These are phyloP conservation scores for Candida silvatica DNA, from an alignment of 805 yeast species.

Conservation along the genomic window DNA sequence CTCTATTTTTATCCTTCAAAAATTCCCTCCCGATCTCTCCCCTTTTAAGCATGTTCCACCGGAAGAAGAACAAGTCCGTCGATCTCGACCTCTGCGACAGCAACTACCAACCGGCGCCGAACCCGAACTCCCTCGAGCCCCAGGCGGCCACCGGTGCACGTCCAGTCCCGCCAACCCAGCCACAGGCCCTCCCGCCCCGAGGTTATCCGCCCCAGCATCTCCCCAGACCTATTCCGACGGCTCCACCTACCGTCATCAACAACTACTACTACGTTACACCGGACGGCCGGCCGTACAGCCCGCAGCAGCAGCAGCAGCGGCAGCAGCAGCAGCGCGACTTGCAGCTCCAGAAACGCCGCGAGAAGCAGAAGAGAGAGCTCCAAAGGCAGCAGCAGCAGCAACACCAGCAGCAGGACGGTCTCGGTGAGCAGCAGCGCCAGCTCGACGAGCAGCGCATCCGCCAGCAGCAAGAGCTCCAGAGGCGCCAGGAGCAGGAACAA, in stretches of 20 bases:
- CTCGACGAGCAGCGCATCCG: background rate
- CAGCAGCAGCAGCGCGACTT: no score
- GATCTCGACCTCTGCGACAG: conserved; percentile 9
- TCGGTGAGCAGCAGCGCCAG: no score
- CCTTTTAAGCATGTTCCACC: conserved; percentile 8
- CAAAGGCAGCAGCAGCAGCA: no score
- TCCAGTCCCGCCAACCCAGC: background rate
- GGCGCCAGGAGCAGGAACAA: background rate
- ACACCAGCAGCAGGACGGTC: no score
- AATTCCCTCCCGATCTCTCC: background rate
- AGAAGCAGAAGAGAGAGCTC: no score
- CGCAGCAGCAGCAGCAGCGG: conserved; percentile 7
- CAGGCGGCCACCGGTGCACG: conserved; percentile 14
- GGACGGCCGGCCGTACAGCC: no score
- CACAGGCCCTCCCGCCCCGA: no score
- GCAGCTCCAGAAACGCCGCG: no score
- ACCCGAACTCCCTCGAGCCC: conserved; percentile 11
- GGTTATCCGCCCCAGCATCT: no score
- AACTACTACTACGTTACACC: conserved; percentile 14
- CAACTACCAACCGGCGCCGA: conserved; percentile 18
- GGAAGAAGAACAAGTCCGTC: conserved; percentile 10
- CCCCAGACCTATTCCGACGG: conserved; percentile 1
- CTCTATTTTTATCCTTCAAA: background rate
- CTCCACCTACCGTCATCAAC: conserved; percentile 13
- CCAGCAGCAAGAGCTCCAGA: background rate